These are phyloP conservation scores for Plantago lanceolata DNA, from an alignment of 305 asterid genomes.

Conservation along the genomic window DNA sequence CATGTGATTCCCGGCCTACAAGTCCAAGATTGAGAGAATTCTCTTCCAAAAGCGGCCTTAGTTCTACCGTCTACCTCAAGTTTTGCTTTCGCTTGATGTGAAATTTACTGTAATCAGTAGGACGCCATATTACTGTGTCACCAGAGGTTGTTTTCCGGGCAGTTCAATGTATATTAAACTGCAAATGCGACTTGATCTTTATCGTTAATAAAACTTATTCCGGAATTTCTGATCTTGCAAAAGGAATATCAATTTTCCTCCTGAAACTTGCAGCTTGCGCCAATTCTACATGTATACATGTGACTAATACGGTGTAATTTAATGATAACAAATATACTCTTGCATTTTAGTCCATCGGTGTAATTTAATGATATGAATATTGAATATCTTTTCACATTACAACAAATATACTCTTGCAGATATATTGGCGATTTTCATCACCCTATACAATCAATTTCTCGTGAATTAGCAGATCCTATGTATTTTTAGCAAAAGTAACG, in stretches of 20 bases:
- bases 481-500: neutral
- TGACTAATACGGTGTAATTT: no score
- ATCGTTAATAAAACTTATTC: conserved; percentile 5
- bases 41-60: conserved; percentile 11
- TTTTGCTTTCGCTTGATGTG: neutral
- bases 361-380: no score
- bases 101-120: conserved; percentile 8
- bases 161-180: conserved; percentile 21
- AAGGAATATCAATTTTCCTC: neutral
- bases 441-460: neutral
- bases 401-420: no score
- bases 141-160: conserved; percentile 6
- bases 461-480: neutral
- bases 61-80: neutral
- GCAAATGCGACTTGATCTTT: conserved; percentile 5
- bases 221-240: conserved; percentile 7
- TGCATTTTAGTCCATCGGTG: no score
- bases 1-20: neutral
- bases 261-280: no score
- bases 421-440: neutral
- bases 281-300: no score
- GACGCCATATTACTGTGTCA: conserved; percentile 7
- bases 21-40: conserved; percentile 4
- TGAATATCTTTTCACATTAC: no score
- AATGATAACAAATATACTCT: no score